Conservation (phyloP, 2,329 filamentous ascomycete species). For the Colletotrichum gloeosporioides region DNA sequence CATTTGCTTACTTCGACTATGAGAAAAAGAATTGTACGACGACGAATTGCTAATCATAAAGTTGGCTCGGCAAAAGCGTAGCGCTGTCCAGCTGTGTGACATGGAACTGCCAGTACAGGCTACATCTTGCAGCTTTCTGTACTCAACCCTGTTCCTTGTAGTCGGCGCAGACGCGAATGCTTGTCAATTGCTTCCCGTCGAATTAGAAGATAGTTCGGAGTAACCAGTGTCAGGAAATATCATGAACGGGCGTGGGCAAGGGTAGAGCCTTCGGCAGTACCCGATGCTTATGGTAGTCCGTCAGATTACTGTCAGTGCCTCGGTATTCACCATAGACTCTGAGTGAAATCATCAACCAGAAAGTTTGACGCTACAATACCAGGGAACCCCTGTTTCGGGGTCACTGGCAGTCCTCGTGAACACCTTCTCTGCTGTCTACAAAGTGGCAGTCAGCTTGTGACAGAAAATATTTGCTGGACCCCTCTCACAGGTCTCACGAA, state of each 20-base stretch:
- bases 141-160: background rate
- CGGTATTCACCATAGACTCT: background rate
- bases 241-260: background rate
- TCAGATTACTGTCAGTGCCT: background rate
- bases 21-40: no score
- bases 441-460: slow-evolving; percentile 43
- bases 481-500: slow-evolving; percentile 44
- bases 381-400: slow-evolving; percentile 55
- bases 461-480: slow-evolving; percentile 33
- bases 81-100: background rate
- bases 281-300: background rate
- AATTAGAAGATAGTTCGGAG: background rate
- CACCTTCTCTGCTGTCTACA: slow-evolving; percentile 46
- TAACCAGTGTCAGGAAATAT: background rate
- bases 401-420: slow-evolving; percentile 45
- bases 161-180: background rate
- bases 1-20: rapidly evolving
- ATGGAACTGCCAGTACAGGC: background rate
- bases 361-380: background rate
- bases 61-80: background rate
- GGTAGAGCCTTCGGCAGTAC: background rate
- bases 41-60: no score
- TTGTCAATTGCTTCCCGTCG: background rate
- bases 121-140: background rate
- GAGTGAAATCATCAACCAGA: background rate